Evolutionary conservation across 1,139 yeast species (phyloP).

Genomic region (Yamadazyma diospyri): DNA sequence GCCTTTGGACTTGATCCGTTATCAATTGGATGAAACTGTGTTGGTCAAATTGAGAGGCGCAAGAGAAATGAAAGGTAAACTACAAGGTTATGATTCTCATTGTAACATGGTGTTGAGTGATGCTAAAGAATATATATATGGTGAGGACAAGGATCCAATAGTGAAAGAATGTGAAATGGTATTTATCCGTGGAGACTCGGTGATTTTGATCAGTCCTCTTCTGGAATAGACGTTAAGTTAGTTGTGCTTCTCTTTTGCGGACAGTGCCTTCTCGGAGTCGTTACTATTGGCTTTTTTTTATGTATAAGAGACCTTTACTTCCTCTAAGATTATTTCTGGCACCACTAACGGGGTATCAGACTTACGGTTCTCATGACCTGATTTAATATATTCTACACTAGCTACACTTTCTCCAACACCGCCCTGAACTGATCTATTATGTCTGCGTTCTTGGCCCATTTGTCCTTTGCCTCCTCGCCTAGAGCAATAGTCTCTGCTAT

Average conservation of each 20-base stretch:
- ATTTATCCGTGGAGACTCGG: slow-evolving; percentile 95
- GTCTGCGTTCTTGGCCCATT: slow-evolving; percentile 36
- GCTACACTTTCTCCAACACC: slow-evolving; percentile 10
- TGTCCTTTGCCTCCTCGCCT: slow-evolving; percentile 29
- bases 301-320: no score
- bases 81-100: slow-evolving; percentile 95
- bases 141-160: slow-evolving; percentile 44
- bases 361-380: no score
- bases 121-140: slow-evolving; percentile 79
- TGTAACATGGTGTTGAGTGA: slow-evolving; percentile 95
- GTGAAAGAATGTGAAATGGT: slow-evolving; percentile 78
- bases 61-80: slow-evolving; percentile 82
- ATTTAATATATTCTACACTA: no score
- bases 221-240: neutral
- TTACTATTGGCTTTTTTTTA: neutral
- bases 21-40: slow-evolving; percentile 83
- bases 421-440: slow-evolving; percentile 26
- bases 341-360: no score
- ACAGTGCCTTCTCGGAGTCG: neutral
- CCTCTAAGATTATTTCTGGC: no score
- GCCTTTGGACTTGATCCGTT: slow-evolving; percentile 85
- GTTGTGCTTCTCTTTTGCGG: neutral
- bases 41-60: slow-evolving; percentile 94
- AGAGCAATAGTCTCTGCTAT: slow-evolving; percentile 28
- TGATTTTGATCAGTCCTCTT: slow-evolving; percentile 64